Evolutionary conservation across 129 eudicot species (phyloP), one percentile per base, ranked within the genome.

Genomic region (Tagetes patula): DNA sequence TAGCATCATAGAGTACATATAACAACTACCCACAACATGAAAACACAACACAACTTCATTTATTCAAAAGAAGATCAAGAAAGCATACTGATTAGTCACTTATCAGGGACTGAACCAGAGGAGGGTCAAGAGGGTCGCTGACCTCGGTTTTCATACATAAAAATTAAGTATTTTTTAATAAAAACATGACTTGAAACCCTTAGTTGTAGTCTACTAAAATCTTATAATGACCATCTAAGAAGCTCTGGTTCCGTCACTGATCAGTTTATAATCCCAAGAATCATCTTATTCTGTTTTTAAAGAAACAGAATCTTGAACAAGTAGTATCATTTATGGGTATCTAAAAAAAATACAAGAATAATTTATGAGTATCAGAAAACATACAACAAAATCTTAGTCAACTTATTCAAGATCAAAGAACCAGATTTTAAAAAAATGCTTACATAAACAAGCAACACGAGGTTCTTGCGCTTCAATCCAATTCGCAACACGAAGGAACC

Each of bases 401-500:
- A 61, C 60, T 73, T 65, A 36, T 48, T 10, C 10, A 46, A 69
- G 45, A 47, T 48, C 8, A 43, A 59, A 34, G 7, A 60, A 9
- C 14, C 14, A 59, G 11, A 33, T 14, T 14, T 5, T 41, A 4
- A 0, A 46, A 59, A 30, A 54, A 31, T 32, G 38, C 98, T 82
- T 91, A 94, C 99, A 94, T 7, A 90, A 78, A 85, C 88, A 88
- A 64, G 99, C 96, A 48, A 88, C 94, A 41, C 99, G 96, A 47
- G 99, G 96, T 67, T 88, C 92, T 61, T 94, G 93, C 11, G 48
- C 61, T 69, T 94, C 96, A 40, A 94, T 90, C 80, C 73, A 80
- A 82, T 94, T 90, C 1, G 99, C 99, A 20, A 94, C 97, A 52
- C 99, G 92, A 70, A 94, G 91, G 77, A 90, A 94, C 68, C 88